These are phyloP conservation scores for Pestalotiopsis sp. DNA, from an alignment of 2,329 filamentous ascomycete genomes.

Conservation along the genomic window DNA sequence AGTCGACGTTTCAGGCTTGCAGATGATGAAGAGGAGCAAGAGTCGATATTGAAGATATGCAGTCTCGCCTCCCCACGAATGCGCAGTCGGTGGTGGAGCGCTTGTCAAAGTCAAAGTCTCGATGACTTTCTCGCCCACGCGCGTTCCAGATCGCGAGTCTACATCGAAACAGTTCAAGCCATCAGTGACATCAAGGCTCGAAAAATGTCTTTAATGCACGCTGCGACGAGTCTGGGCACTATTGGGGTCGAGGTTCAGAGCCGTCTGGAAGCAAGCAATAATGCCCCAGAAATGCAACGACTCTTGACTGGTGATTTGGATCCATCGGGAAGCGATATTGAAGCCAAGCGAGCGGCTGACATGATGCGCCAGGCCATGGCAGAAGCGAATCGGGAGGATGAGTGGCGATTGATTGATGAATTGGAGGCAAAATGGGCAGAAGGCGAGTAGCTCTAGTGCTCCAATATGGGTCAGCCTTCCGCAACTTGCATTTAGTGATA, in stretches of 20 bases:
- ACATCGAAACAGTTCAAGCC: neutral
- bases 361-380: neutral
- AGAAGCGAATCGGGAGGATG: neutral
- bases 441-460: slow-evolving; percentile 1
- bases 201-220: neutral
- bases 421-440: slow-evolving; percentile 4
- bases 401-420: slow-evolving; percentile 1
- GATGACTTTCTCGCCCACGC: neutral
- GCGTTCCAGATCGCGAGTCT: neutral
- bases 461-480: neutral
- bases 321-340: neutral
- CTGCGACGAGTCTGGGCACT: neutral
- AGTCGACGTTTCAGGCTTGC: neutral
- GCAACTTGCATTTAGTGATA: neutral
- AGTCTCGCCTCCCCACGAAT: slow-evolving; percentile 7
- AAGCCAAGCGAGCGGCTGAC: neutral
- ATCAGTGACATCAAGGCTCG: neutral
- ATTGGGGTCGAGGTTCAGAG: neutral
- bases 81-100: neutral
- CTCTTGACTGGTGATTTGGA: neutral
- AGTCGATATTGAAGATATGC: neutral
- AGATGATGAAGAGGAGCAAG: neutral
- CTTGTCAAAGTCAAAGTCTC: neutral
- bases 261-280: no score
- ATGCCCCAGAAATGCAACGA: neutral